A percentile compares a stretch with the other conserved stretches of the same genome.
phyloP scores from a whole-genome alignment of 208 protist species.

The Leishmania tarentolae region DNA sequence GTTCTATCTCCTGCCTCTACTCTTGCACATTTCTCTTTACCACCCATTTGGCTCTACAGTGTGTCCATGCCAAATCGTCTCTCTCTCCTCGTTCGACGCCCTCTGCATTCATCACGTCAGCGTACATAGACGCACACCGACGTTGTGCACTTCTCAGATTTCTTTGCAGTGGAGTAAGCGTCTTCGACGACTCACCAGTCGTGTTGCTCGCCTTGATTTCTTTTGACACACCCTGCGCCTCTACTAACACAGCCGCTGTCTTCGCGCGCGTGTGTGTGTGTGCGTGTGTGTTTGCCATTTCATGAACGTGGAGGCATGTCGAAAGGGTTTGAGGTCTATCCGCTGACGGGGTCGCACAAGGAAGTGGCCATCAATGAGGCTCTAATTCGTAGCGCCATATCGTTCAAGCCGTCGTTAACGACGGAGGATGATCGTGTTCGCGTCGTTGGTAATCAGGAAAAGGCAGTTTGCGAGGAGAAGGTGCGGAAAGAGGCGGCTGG shows the following conservation, averaged over 20 bases:
- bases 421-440: constrained; percentile 82
- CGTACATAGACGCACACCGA: not conserved
- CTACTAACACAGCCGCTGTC: constrained; percentile 1
- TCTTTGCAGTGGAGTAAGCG: not conserved
- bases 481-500: constrained; percentile 48
- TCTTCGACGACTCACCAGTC: not conserved
- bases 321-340: constrained; percentile 70
- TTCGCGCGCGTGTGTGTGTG: not conserved
- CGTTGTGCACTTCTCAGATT: not conserved
- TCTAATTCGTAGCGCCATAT: constrained; percentile 83
- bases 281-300: not conserved
- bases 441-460: constrained; percentile 71
- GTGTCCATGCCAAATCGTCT: not conserved
- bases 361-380: constrained; percentile 80
- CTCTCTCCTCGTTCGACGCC: not conserved
- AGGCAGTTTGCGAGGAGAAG: constrained; percentile 56
- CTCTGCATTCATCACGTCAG: not conserved
- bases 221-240: not conserved
- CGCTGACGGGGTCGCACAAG: constrained; percentile 64
- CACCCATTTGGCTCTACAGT: not conserved
- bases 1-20: not conserved
- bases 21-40: not conserved
- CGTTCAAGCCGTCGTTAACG: constrained; percentile 50
- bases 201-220: not conserved
- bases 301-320: constrained; percentile 43